Base-by-base conservation (phyloP, 2,329 filamentous ascomycete species). In the Trichothecium sympodiale region DNA sequence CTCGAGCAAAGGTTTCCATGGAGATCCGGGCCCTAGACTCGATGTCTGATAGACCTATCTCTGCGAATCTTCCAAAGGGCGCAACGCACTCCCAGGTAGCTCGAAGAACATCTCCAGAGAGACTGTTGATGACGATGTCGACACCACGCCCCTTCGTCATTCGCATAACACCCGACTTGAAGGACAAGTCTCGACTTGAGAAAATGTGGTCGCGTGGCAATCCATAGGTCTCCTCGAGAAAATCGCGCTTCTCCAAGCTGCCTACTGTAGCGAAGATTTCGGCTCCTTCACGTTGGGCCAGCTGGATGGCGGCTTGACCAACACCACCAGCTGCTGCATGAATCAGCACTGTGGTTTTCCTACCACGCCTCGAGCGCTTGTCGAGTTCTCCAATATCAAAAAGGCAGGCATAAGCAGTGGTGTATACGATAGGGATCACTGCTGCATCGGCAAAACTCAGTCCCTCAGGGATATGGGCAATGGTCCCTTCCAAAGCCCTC, bases 81-180 rank as follows among this genome's bases (percentile, higher is more conserved):
- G 60, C 59, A 14, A 71, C 47, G 34, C 59, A 64, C 3, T 54
- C 51, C 61, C 59, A 67, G 0, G 63, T 60, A 29, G 61, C 59
- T 3, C 53, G 52, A 3, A 67, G 44, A 1, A 53, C 46, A 13
- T 67, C 63, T 1, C 64, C 65, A 3, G 57, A 68, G 50, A 9
- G 35, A 0, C 60, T 65, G 46, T 67, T 60, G 46, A 88, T 77
- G 12, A 82, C 79, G 1, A 77, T 75, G 55, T 88, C 82, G 2
- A 80, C 80, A 9, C 83, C 83, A 4, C 47, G 54, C 10, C 69
- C 71, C 1, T 40, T 38, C 1, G 59, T 62, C 2, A 35, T 20
- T 4, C 26, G 20, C 12, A 33, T 23, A 16, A 41, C 34, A 23
- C 33, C 39, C 2, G 16, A 43, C 44, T 16, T 45, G 17, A 56